Conservation (phyloP, 2,329 filamentous ascomycete species). For the Ascochyta viciae-villosae region DNA sequence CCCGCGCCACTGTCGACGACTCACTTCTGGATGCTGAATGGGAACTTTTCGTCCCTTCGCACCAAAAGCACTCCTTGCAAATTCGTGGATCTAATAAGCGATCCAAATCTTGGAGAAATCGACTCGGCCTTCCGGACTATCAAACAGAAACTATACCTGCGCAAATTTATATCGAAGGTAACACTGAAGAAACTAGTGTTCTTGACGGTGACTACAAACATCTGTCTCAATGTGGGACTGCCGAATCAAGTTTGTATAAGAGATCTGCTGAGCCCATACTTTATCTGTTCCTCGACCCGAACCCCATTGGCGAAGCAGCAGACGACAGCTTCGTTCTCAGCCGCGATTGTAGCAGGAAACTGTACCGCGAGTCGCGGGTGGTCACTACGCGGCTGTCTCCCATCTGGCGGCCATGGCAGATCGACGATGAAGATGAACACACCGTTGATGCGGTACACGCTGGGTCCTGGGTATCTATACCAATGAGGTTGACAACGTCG, state of each 20-base stretch:
- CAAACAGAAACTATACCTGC: conserved; percentile 54
- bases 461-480: conserved; percentile 20
- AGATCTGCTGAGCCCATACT: conserved; percentile 45
- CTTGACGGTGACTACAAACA: conserved; percentile 60
- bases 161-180: conserved; percentile 51
- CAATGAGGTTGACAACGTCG: conserved; percentile 9
- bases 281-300: conserved; percentile 66
- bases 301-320: conserved; percentile 54
- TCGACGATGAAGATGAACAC: conserved; percentile 1
- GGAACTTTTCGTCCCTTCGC: conserved; percentile 31
- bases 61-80: conserved; percentile 11
- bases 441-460: conserved; percentile 11
- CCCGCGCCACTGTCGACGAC: conserved; percentile 18
- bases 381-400: conserved; percentile 55
- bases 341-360: conserved; percentile 53
- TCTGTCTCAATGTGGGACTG: conserved; percentile 64
- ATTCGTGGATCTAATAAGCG: conserved; percentile 29
- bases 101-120: conserved; percentile 47
- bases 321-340: conserved; percentile 66
- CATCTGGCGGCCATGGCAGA: conserved; percentile 40
- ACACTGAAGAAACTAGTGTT: conserved; percentile 34
- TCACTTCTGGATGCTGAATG: conserved; percentile 30
- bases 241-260: conserved; percentile 62
- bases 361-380: conserved; percentile 56
- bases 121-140: conserved; percentile 48